A percentile compares a stretch with the other conserved stretches of the same genome.
These are phyloP conservation scores for Plectosphaerella sp. DNA, from an alignment of 2,329 filamentous ascomycete genomes.

Conservation along the genomic window DNA sequence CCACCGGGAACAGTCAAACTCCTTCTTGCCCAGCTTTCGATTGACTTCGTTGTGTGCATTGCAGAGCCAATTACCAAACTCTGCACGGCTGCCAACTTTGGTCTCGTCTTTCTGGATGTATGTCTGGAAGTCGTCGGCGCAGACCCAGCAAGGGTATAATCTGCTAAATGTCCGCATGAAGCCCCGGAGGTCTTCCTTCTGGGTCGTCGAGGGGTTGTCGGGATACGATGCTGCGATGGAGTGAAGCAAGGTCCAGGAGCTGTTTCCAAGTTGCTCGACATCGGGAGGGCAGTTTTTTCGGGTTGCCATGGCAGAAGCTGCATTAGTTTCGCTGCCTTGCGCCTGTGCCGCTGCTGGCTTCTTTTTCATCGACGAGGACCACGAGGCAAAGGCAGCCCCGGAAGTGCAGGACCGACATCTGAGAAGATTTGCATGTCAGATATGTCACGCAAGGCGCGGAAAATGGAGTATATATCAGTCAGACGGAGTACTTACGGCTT, in stretches of 20 bases:
- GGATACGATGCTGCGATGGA: conserved; percentile 88
- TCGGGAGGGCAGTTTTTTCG: conserved; percentile 80
- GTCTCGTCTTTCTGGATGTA: conserved; percentile 76
- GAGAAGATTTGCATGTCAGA: background rate
- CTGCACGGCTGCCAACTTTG: conserved; percentile 51
- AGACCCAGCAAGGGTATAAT: conserved; percentile 93
- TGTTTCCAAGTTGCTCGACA: conserved; percentile 79
- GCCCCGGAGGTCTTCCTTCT: conserved; percentile 71
- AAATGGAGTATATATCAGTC: background rate
- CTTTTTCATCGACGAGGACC: conserved; percentile 51
- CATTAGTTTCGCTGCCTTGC: conserved; percentile 21
- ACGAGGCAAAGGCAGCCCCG: conserved; percentile 59
- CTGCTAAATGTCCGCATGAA: conserved; percentile 81
- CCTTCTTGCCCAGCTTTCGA: conserved; percentile 80
- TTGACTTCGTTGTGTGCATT: conserved; percentile 87
- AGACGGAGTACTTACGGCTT: conserved; percentile 63
- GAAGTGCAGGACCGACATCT: conserved; percentile 72
- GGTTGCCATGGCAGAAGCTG: conserved; percentile 27
- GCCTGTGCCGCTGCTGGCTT: conserved; percentile 30
- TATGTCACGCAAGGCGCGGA: background rate
- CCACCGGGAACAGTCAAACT: conserved; percentile 88
- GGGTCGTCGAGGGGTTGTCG: conserved; percentile 54
- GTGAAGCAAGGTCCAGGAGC: conserved; percentile 91
- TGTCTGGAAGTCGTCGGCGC: conserved; percentile 82
- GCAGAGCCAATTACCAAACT: conserved; percentile 80